Conservation (phyloP, 352 stramenopile genomes). For the Pythium plurisporium region DNA sequence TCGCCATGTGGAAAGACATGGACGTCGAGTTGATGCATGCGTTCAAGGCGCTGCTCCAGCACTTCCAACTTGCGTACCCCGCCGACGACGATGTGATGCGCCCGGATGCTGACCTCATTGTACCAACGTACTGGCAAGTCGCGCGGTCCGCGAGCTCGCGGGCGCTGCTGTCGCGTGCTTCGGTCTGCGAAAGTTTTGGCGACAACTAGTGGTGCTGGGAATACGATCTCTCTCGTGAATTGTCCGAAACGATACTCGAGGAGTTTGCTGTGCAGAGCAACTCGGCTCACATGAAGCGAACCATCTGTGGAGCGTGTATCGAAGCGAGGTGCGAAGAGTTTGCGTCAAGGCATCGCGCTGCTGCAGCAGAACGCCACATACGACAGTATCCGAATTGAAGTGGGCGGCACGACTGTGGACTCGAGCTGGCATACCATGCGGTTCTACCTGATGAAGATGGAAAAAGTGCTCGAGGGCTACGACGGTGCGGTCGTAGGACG, state of each 20-base stretch:
- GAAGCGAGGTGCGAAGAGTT: slow-evolving; percentile 10
- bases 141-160: not conserved
- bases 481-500: not conserved
- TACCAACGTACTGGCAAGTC: slow-evolving; percentile 10
- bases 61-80: slow-evolving; percentile 23
- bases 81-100: slow-evolving; percentile 12
- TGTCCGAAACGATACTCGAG: slow-evolving; percentile 26
- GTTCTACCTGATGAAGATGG: slow-evolving; percentile 20
- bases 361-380: not conserved
- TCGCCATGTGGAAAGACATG: slow-evolving; percentile 20
- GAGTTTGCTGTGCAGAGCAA: slow-evolving; percentile 28
- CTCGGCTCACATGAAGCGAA: slow-evolving; percentile 12
- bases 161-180: not conserved
- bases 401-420: not conserved
- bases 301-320: slow-evolving; percentile 2
- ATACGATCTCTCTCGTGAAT: slow-evolving; percentile 20
- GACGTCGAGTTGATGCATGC: slow-evolving; percentile 20
- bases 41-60: slow-evolving; percentile 28
- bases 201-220: slow-evolving; percentile 23
- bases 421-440: slow-evolving; percentile 11
- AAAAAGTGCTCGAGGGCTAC: slow-evolving; percentile 20
- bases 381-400: slow-evolving; percentile 15
- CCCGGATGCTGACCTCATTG: slow-evolving; percentile 17
- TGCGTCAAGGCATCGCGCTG: slow-evolving; percentile 6
- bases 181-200: not conserved